Evolutionary conservation across 1,284 basidiomycete genomes (phyloP), one percentile per base, ranked within the genome.

Genomic region (Cutaneotrichosporon sp.): DNA sequence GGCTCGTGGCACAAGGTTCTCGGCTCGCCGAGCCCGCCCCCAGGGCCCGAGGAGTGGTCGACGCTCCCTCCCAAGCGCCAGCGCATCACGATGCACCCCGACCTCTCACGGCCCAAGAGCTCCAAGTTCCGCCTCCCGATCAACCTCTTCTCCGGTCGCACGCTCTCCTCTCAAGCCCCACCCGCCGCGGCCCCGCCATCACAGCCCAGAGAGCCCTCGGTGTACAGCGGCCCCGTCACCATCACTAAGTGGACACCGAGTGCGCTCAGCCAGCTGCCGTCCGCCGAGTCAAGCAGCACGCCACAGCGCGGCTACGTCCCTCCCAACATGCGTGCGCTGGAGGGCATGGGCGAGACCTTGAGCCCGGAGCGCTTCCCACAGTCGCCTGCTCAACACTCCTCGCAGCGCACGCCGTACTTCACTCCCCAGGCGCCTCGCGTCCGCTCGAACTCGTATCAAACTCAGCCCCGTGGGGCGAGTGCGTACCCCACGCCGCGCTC

Each of bases 181-280:
- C 46, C 25, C 5, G 9, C 34, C 36, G 29, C 36, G 36, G 8
- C 38, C 13, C 25, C n/a, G 9, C 27, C 33, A 4, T n/a, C 33
- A 2, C 9, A 16, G 13, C 24, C 27, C 14, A 34, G 20, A 31
- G 51, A 53, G 34, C 14, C 33, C 2, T 25, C 51, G 18, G 9
- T 31, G 31, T 13, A 18, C 27, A 27, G 22, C 31, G 25, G 24
- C 11, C 29, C 34, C 5, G 31, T 25, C 14, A 60, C 54, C 22
- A 27, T 62, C 38, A 58, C 60, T 3, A 38, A 54, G 4, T 62
- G 60, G 60, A 36, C 60, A 18, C 60, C 60, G n/a, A 56, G 54
- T 2, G 42, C 59, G 2, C 53, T 33, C 24, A 8, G 33, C 33
- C 50, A 24, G 8, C 11, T 1, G n/a, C 31, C 25, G 10, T 10